Percentiles rank a stretch among this genome's conserved stretches.
These are phyloP conservation scores for Zoysia pacifica DNA, from an alignment of 176 grass and related monocot species.

Conservation along the genomic window DNA sequence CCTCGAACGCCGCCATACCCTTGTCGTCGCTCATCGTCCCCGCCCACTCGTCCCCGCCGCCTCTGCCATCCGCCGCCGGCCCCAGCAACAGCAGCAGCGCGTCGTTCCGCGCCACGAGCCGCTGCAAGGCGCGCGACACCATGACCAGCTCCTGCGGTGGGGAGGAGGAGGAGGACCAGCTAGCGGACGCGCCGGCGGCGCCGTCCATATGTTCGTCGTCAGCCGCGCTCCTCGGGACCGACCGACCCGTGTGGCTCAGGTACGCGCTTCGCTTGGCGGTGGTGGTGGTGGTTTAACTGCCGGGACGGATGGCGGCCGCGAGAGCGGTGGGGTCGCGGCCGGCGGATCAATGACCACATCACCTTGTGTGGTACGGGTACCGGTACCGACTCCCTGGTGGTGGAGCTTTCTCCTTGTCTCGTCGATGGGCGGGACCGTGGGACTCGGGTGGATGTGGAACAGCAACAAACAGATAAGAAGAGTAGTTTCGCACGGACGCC, in stretches of 20 bases:
- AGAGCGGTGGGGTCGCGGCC: neutral
- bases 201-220: neutral
- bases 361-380: neutral
- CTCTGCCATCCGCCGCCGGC: neutral
- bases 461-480: neutral
- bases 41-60: neutral
- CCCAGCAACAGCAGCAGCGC: neutral
- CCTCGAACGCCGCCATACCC: conserved; percentile 65
- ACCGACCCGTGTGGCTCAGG: neutral
- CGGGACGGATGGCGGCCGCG: neutral
- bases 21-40: neutral
- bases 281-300: neutral
- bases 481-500: too few species aligned
- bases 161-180: neutral
- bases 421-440: too few species aligned
- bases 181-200: neutral
- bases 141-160: conserved; percentile 49
- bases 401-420: neutral
- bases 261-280: neutral
- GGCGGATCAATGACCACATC: neutral
- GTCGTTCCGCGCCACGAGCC: conserved; percentile 83
- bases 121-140: conserved; percentile 58
- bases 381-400: too few species aligned
- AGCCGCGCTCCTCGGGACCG: neutral
- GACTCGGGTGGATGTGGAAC: neutral